A percentile compares a stretch with the other conserved stretches of the same genome.
phyloP scores from a whole-genome alignment of 164 flowering plant genomes.

The Platanus orientalis region DNA sequence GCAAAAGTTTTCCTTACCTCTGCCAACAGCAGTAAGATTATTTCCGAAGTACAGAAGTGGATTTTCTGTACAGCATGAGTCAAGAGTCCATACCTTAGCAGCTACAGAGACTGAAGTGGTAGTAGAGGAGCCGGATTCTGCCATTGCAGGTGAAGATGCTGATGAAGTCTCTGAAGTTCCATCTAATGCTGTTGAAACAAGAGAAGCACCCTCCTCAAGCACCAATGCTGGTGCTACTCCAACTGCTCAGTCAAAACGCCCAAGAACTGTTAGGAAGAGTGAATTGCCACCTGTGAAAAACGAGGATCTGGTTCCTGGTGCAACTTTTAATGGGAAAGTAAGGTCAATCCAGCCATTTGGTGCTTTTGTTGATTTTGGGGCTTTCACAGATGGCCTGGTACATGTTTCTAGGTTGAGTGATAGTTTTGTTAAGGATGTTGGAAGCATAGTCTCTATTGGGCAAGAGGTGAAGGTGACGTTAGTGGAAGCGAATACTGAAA shows the following conservation, averaged over 20 bases:
- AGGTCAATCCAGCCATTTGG: slow-evolving; percentile 92
- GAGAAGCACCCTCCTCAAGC: slow-evolving; percentile 34
- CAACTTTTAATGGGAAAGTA: slow-evolving; percentile 90
- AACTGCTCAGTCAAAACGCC: slow-evolving; percentile 36
- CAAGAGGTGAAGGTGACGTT: slow-evolving; percentile 92
- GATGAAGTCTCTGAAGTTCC: slow-evolving; percentile 28
- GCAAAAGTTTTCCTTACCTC: slow-evolving; percentile 35
- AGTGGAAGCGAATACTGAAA: slow-evolving; percentile 68
- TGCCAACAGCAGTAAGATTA: slow-evolving; percentile 39
- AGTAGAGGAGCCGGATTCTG: slow-evolving; percentile 54
- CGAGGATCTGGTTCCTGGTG: slow-evolving; percentile 84
- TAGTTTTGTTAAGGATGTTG: slow-evolving; percentile 86
- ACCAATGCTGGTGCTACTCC: slow-evolving; percentile 33
- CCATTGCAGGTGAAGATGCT: slow-evolving; percentile 34
- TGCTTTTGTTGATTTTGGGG: slow-evolving; percentile 96
- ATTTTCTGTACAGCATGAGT: slow-evolving; percentile 16
- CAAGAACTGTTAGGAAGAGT: slow-evolving; percentile 63
- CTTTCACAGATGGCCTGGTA: slow-evolving; percentile 91
- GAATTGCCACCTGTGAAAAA: slow-evolving; percentile 90
- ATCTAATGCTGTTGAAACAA: slow-evolving; percentile 28
- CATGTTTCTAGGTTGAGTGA: slow-evolving; percentile 87
- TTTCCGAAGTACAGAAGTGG: slow-evolving; percentile 36
- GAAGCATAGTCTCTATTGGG: slow-evolving; percentile 68
- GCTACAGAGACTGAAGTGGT: slow-evolving; percentile 73
- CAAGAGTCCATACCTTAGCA: slow-evolving; percentile 30